A percentile compares a stretch with the other conserved stretches of the same genome.
phyloP scores from a whole-genome alignment of 176 grass and related monocot species.

The Urochloa ruziziensis region DNA sequence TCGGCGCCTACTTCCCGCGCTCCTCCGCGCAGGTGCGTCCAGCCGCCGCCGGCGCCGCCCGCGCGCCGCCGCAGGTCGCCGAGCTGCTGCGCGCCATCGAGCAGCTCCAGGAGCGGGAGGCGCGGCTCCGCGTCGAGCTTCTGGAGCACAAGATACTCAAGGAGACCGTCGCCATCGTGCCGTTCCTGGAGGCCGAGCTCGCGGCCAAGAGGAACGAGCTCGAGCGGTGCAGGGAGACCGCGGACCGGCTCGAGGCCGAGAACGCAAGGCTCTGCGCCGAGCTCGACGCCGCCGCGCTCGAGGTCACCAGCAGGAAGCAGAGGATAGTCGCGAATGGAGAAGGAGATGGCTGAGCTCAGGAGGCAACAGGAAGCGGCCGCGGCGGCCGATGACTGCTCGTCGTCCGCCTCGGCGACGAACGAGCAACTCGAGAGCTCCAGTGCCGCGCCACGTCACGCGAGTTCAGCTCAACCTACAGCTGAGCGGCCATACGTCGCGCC shows the following conservation, averaged over 20 bases:
- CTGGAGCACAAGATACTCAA: slow-evolving; percentile 92
- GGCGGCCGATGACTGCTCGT: slow-evolving; percentile 72
- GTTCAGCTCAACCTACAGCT: neutral
- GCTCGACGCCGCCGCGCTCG: slow-evolving; percentile 49
- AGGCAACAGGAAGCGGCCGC: slow-evolving; percentile 19
- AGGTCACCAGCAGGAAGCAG: slow-evolving; percentile 55
- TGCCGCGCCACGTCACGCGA: slow-evolving; percentile 2
- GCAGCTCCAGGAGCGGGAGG: slow-evolving; percentile 90
- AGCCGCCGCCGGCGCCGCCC: slow-evolving; percentile 38
- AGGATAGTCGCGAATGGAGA: slow-evolving; percentile 64
- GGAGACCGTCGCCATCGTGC: slow-evolving; percentile 89
- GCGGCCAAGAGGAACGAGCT: slow-evolving; percentile 58
- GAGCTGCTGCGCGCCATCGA: slow-evolving; percentile 83
- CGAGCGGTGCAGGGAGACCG: slow-evolving; percentile 43
- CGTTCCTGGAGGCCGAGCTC: slow-evolving; percentile 83
- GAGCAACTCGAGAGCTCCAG: slow-evolving; percentile 20
- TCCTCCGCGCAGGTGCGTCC: slow-evolving; percentile 76
- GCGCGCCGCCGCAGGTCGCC: slow-evolving; percentile 64
- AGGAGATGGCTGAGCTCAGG: slow-evolving; percentile 60
- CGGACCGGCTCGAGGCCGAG: slow-evolving; percentile 61
- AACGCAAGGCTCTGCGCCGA: slow-evolving; percentile 65
- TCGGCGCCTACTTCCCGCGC: slow-evolving; percentile 83
- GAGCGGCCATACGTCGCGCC: slow-evolving; percentile 23
- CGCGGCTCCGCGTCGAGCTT: slow-evolving; percentile 78
- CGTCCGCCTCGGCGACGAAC: slow-evolving; percentile 53